Conservation (phyloP, 2,329 filamentous ascomycete genomes). For the Aureobasidium musti region DNA sequence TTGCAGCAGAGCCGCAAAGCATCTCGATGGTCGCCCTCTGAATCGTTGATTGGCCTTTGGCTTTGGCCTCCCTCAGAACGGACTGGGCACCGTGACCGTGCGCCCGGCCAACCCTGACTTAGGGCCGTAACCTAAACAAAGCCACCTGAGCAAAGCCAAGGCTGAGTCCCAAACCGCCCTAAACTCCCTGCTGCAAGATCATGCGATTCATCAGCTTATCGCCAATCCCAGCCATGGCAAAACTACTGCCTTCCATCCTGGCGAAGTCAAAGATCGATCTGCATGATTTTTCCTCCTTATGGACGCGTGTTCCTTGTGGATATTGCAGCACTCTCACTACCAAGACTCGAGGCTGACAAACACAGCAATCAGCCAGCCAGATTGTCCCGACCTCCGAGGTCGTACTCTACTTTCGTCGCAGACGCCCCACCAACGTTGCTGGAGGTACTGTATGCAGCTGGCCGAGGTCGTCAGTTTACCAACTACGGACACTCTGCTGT, state of each 20-base stretch:
- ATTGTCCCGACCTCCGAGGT: background rate
- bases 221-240: background rate
- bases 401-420: background rate
- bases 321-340: background rate
- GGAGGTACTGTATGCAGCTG: conserved; percentile 18
- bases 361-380: conserved; percentile 2
- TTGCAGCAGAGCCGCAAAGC: background rate
- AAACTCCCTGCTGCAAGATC: conserved; percentile 1
- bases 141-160: conserved; percentile 8
- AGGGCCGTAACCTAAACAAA: conserved; percentile 23
- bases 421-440: conserved; percentile 17
- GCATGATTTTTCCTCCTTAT: background rate
- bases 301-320: background rate
- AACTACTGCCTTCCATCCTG: background rate
- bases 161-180: conserved; percentile 1
- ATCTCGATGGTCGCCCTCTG: conserved; percentile 9
- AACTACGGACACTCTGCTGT: too few relatives aligned
- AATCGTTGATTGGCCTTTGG: conserved; percentile 15
- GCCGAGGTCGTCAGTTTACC: conserved; percentile 1
- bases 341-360: conserved; percentile 4
- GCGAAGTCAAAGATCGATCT: background rate
- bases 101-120: background rate
- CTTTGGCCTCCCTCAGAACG: background rate
- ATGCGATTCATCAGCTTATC: conserved; percentile 20
- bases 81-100: background rate